A percentile compares a stretch with the other conserved stretches of the same genome.
These are phyloP conservation scores for Aspergillus cejpii DNA, from an alignment of 2,329 filamentous ascomycete genomes.

Conservation along the genomic window DNA sequence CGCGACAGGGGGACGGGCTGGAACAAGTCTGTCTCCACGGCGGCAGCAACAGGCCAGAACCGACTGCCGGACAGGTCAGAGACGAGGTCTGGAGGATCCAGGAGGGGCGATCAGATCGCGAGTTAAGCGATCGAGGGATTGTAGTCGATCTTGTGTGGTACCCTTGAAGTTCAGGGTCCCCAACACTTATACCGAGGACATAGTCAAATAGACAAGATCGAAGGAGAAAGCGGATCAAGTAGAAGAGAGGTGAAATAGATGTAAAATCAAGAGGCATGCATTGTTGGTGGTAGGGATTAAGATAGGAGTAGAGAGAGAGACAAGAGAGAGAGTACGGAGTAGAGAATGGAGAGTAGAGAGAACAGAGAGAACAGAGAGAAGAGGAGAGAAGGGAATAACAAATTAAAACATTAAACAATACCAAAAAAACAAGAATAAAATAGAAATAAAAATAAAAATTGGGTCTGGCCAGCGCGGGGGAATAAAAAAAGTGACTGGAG, in stretches of 20 bases:
- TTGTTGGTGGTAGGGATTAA: no score
- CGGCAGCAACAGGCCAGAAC: conserved; percentile 43
- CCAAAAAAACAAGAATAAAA: conserved; percentile 3
- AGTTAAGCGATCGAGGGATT: conserved; percentile 21
- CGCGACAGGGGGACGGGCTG: conserved; percentile 38
- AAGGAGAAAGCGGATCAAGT: no score
- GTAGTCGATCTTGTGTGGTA: no score
- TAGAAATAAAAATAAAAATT: background rate
- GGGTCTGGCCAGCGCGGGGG: conserved; percentile 22
- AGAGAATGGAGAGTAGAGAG: background rate
- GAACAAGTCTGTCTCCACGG: conserved; percentile 33
- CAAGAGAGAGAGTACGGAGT: background rate
- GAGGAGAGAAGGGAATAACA: conserved; percentile 6
- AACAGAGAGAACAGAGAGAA: background rate
- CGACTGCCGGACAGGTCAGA: conserved; percentile 44
- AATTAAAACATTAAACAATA: conserved; percentile 4
- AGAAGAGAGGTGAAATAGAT: no score
- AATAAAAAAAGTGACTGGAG: no score
- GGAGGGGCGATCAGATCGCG: conserved; percentile 41
- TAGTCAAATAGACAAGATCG: no score
- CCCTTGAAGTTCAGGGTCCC: background rate
- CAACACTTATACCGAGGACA: background rate
- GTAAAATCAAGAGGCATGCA: no score
- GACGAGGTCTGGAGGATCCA: conserved; percentile 44
- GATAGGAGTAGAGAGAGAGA: no score